A percentile compares a stretch with the other conserved stretches of the same genome.
phyloP scores from a whole-genome alignment of 352 stramenopile genomes.

The Phytophthora boehmeriae region DNA sequence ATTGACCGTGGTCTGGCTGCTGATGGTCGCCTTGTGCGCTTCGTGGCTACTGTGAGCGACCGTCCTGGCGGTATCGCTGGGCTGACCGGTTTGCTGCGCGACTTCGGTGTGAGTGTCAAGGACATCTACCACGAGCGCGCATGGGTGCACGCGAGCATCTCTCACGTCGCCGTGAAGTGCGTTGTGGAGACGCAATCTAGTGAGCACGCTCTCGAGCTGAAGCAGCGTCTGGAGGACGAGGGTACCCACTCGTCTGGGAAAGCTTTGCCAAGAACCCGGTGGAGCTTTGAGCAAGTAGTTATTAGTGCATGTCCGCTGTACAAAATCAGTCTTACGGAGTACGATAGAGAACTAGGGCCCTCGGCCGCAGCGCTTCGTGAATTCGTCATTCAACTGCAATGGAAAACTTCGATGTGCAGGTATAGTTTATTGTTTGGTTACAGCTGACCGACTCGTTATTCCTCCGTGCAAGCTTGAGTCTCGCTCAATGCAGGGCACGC shows the following conservation, averaged over 20 bases:
- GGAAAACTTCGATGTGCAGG: not conserved
- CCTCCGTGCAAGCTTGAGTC: conserved; percentile 29
- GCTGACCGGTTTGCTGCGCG: conserved; percentile 90
- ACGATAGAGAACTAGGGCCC: not conserved
- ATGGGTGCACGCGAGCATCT: conserved; percentile 95
- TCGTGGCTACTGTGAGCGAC: conserved; percentile 97
- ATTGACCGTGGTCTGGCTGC: conserved; percentile 97
- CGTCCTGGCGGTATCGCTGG: conserved; percentile 93
- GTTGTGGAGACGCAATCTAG: conserved; percentile 95
- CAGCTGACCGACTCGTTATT: not conserved
- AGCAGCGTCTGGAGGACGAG: conserved; percentile 83
- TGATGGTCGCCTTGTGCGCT: conserved; percentile 95
- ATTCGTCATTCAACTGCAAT: not conserved
- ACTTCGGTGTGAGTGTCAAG: conserved; percentile 93
- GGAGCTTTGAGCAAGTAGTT: conserved; percentile 29
- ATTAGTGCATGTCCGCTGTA: conserved; percentile 12
- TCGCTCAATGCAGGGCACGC: conserved; percentile 36
- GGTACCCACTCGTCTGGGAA: conserved; percentile 91
- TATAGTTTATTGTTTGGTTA: not conserved
- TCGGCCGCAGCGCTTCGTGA: not conserved
- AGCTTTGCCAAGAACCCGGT: conserved; percentile 34
- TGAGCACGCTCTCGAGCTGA: conserved; percentile 91
- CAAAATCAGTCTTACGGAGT: not conserved
- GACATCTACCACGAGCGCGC: conserved; percentile 98
- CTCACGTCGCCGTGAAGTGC: conserved; percentile 95